These are phyloP conservation scores for Vitis hybrid DNA, from an alignment of 177 flowering plant genomes.

Conservation along the genomic window DNA sequence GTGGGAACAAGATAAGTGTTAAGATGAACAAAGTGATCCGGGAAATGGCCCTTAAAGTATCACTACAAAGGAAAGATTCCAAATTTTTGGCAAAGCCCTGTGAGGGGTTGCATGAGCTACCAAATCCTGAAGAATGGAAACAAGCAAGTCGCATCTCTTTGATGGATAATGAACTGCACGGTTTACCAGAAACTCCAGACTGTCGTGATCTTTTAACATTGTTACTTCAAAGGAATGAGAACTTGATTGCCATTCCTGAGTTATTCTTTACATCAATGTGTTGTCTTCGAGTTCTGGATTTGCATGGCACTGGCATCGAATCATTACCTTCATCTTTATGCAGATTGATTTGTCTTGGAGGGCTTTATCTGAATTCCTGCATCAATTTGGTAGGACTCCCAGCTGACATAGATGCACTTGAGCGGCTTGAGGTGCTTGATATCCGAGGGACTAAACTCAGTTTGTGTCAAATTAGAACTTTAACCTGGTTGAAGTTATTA, in stretches of 20 bases:
- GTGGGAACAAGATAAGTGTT: too few species aligned
- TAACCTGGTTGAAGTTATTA: constrained; percentile 10
- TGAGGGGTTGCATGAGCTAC: background rate
- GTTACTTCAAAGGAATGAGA: constrained; percentile 13
- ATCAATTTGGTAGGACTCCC: constrained; percentile 3
- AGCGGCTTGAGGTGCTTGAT: constrained; percentile 20
- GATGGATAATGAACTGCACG: constrained; percentile 6
- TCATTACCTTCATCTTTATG: constrained; percentile 18
- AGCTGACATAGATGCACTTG: background rate
- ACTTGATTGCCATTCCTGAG: background rate
- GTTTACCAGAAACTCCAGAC: constrained; percentile 8
- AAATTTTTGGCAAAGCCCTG: too few species aligned
- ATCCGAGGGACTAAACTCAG: constrained; percentile 9
- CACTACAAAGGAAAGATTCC: too few species aligned
- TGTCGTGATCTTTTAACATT: constrained; percentile 14
- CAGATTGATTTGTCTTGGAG: background rate
- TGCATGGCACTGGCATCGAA: constrained; percentile 3
- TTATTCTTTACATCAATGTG: constrained; percentile 14
- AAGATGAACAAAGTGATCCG: too few species aligned
- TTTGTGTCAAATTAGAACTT: background rate
- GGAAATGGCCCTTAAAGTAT: too few species aligned
- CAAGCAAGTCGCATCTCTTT: constrained; percentile 10
- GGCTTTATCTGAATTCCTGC: constrained; percentile 17
- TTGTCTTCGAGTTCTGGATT: constrained; percentile 16
- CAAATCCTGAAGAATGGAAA: constrained; percentile 8